phyloP scores from a whole-genome alignment of 75 land plant species.

The Chamaecyparis obtusa region DNA sequence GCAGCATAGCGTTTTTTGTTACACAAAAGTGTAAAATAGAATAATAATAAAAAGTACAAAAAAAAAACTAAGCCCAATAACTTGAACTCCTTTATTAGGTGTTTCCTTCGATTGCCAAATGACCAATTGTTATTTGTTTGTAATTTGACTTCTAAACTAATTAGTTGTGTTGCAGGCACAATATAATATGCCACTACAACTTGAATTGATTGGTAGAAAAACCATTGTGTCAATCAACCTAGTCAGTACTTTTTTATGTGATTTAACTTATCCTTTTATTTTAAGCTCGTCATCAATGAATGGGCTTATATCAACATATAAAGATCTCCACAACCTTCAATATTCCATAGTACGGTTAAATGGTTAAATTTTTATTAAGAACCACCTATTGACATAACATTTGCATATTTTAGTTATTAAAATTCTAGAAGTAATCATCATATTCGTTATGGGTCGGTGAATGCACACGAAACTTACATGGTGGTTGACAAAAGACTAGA shows the following conservation, averaged over 20 bases:
- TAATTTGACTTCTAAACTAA: background rate
- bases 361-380: background rate
- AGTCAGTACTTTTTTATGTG: background rate
- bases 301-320: background rate
- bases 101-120: background rate
- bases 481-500: background rate
- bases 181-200: too few species aligned
- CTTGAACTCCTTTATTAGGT: background rate
- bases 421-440: background rate
- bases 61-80: background rate
- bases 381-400: background rate
- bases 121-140: background rate
- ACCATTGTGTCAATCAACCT: background rate
- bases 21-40: background rate
- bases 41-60: too few species aligned
- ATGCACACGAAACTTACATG: background rate
- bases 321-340: background rate
- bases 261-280: too few species aligned
- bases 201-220: too few species aligned
- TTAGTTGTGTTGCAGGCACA: too few species aligned
- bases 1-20: background rate
- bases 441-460: background rate
- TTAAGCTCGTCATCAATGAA: background rate
- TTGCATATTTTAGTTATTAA: background rate
- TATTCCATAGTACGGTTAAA: background rate